A percentile compares a stretch with the other conserved stretches of the same genome.
Evolutionary conservation across 768 basidiomycete genomes (phyloP).

Genomic region (Russula griseocarnosa): DNA sequence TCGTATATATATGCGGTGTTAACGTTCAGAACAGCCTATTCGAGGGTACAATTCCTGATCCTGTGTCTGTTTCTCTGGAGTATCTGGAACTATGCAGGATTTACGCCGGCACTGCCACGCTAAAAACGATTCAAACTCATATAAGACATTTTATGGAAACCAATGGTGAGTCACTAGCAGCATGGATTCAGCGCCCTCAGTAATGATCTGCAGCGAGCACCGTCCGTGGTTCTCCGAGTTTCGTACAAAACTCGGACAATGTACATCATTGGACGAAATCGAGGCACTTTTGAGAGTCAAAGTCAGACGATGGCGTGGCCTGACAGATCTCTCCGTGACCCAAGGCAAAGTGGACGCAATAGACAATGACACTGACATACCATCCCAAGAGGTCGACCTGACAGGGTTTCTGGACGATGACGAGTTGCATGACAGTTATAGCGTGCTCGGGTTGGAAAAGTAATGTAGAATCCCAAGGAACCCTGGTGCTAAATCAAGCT

Average conservation of each 20-base stretch:
- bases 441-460: slow-evolving; percentile 1
- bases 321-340: background rate
- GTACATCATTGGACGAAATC: slow-evolving; percentile 29
- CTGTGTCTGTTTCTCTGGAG: slow-evolving; percentile 62
- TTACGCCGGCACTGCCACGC: slow-evolving; percentile 47
- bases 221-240: slow-evolving; percentile 33
- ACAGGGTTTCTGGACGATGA: background rate
- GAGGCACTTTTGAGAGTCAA: slow-evolving; percentile 29
- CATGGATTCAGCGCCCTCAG: background rate
- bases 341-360: background rate
- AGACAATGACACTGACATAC: background rate
- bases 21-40: slow-evolving; percentile 48
- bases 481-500: background rate
- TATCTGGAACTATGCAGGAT: slow-evolving; percentile 59
- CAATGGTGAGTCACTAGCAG: slow-evolving; percentile 49
- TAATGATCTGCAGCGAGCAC: slow-evolving; percentile 27
- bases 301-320: slow-evolving; percentile 32
- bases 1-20: background rate
- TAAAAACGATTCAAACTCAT: slow-evolving; percentile 56
- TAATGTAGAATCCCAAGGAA: background rate
- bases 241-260: slow-evolving; percentile 28
- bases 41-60: slow-evolving; percentile 50
- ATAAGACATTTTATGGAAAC: slow-evolving; percentile 62
- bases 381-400: background rate
- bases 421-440: slow-evolving; percentile 1